Percentiles rank a stretch among this genome's conserved stretches.
phyloP scores from a whole-genome alignment of 148 eudicot genomes.

The Silene latifolia region DNA sequence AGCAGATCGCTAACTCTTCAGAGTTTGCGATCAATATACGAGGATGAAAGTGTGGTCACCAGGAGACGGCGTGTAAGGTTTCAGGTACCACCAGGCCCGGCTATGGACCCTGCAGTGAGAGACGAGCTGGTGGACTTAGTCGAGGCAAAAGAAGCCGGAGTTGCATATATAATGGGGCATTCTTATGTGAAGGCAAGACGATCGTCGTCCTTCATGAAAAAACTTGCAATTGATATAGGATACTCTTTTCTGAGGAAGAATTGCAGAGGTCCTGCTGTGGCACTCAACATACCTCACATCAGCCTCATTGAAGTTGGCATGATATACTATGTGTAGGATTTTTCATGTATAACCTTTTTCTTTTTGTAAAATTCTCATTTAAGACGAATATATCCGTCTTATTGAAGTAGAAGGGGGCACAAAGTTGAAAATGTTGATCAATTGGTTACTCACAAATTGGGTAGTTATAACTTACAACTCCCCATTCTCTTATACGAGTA shows the following conservation, averaged over 20 bases:
- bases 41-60: conserved; percentile 53
- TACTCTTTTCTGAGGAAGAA: conserved; percentile 90
- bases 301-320: conserved; percentile 97
- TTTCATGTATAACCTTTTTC: not conserved
- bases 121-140: conserved; percentile 82
- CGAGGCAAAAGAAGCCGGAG: conserved; percentile 89
- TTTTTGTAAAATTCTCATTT: too few relatives aligned
- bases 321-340: conserved; percentile 61
- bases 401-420: not conserved
- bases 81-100: conserved; percentile 50
- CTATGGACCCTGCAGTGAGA: conserved; percentile 54
- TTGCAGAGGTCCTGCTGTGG: conserved; percentile 91
- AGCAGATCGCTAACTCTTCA: conserved; percentile 75
- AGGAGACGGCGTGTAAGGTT: conserved; percentile 65
- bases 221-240: conserved; percentile 74
- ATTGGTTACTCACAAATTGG: not conserved
- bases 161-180: conserved; percentile 92
- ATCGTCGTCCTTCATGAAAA: conserved; percentile 63
- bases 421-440: not conserved
- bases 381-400: too few relatives aligned
- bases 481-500: not conserved
- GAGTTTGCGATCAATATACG: conserved; percentile 70
- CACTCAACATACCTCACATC: conserved; percentile 89
- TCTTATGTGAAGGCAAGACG: conserved; percentile 82
- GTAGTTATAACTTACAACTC: not conserved